Percentiles rank a stretch among this genome's conserved stretches.
phyloP scores from a whole-genome alignment of 306 rosid species.

The Vicia faba region DNA sequence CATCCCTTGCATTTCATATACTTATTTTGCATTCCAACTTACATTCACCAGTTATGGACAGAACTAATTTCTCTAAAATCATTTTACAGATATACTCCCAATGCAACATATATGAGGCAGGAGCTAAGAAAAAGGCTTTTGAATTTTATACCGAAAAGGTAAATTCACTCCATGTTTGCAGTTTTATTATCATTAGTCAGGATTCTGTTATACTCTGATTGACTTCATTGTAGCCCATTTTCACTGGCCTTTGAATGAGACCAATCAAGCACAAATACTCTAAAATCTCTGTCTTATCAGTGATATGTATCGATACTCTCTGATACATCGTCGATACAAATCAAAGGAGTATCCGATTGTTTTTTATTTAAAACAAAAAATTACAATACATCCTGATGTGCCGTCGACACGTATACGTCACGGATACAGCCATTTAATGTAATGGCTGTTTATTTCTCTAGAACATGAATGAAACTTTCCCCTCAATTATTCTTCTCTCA shows the following conservation, averaged over 20 bases:
- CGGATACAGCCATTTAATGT: too few species aligned
- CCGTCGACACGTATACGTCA: too few species aligned
- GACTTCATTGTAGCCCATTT: neutral
- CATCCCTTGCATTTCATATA: constrained; percentile 9
- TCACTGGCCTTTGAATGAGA: neutral
- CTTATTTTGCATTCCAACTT: neutral
- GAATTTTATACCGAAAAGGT: constrained; percentile 81
- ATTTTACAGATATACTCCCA: constrained; percentile 69
- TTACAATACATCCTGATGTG: too few species aligned
- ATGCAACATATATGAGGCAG: constrained; percentile 79
- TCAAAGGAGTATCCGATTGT: too few species aligned
- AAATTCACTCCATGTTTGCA: constrained; percentile 15
- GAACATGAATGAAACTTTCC: too few species aligned
- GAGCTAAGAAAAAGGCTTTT: constrained; percentile 68
- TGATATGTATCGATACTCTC: too few species aligned
- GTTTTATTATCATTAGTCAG: neutral
- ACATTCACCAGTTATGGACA: neutral
- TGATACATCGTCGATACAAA: too few species aligned
- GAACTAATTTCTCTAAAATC: constrained; percentile 14
- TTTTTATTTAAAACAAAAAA: too few species aligned
- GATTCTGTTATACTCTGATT: neutral
- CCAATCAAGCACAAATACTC: too few species aligned
- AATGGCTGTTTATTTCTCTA: too few species aligned
- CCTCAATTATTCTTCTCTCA: too few species aligned
- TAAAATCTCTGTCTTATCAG: too few species aligned